Base-by-base conservation (phyloP, 148 eudicot species). In the Spergularia bocconei region DNA sequence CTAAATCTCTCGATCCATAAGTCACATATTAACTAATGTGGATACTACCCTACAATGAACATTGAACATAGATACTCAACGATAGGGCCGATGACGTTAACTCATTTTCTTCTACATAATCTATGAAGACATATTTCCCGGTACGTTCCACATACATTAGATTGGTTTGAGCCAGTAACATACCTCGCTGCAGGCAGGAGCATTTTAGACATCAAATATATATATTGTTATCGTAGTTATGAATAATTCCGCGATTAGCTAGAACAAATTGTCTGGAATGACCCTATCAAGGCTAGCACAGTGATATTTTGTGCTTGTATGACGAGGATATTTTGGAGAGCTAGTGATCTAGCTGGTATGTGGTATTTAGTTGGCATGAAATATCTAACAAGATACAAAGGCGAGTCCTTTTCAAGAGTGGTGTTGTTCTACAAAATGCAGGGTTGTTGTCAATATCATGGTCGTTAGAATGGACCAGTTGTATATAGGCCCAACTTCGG, bases 401-500 rank as follows among this genome's bases (percentile, higher is more conserved):
- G 36, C n/a, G 5, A 25, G 2, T 78, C 71, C 17, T 16, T 41
- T 70, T 63, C 53, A 63, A 53, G 51, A 29, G 6, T 21, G 38
- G 20, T 10, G 25, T 21, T 72, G 54, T 41, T 63, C 44, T 11
- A 9, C 68, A 61, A 73, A 58, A 61, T 25, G 75, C 75, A 53
- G 58, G 57, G 25, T 15, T 56, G 69, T 70, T 3, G 80, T 78
- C 62, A 47, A 71, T 38, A 54, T 63, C 65, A 63, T 52, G 63
- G 74, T 77, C 39, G 44, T 68, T 13, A 25, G 19, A 39, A 71
- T 23, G 64, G 67, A 64, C 66, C 64, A 65, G 14, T 33, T 50
- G 33, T 19, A 7, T 29, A 63, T 50, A 21, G 80, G 66, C 76
- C 75, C 65, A 53, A 54, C n/a, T 13, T 77, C n/a, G 75, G 69